Evolutionary conservation across 2,329 filamentous ascomycete species (phyloP).

Genomic region (Xenosphaeropsis pyriputrescens): DNA sequence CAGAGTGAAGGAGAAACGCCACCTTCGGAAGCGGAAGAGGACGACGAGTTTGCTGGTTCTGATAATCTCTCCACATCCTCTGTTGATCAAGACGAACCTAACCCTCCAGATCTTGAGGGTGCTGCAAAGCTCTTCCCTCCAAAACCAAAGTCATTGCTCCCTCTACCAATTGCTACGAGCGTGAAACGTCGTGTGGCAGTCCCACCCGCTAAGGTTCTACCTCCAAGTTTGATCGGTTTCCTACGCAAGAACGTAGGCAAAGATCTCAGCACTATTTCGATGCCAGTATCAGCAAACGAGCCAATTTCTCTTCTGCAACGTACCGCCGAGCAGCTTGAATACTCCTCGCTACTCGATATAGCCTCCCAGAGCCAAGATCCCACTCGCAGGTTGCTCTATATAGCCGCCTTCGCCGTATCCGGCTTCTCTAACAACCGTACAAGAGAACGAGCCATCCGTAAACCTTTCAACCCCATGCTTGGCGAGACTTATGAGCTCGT

Average conservation of each 20-base stretch:
- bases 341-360: conserved; percentile 68
- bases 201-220: conserved; percentile 57
- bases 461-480: conserved; percentile 93
- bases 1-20: conserved; percentile 55
- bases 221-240: conserved; percentile 86
- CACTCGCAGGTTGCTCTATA: conserved; percentile 62
- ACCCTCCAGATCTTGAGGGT: conserved; percentile 30
- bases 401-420: conserved; percentile 83
- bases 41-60: conserved; percentile 30
- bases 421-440: conserved; percentile 69
- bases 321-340: conserved; percentile 81
- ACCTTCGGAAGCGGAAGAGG: conserved; percentile 38
- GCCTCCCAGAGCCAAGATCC: conserved; percentile 47
- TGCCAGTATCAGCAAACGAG: conserved; percentile 95
- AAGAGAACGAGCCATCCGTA: conserved; percentile 83
- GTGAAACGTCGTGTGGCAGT: conserved; percentile 58
- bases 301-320: conserved; percentile 80
- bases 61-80: conserved; percentile 45
- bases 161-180: conserved; percentile 55
- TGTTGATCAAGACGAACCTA: conserved; percentile 34
- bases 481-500: conserved; percentile 93
- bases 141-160: conserved; percentile 61
- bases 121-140: conserved; percentile 61
- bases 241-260: conserved; percentile 96
- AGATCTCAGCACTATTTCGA: conserved; percentile 88